Base-by-base conservation (phyloP, 768 basidiomycete genomes). In the Lentinula raphanica region DNA sequence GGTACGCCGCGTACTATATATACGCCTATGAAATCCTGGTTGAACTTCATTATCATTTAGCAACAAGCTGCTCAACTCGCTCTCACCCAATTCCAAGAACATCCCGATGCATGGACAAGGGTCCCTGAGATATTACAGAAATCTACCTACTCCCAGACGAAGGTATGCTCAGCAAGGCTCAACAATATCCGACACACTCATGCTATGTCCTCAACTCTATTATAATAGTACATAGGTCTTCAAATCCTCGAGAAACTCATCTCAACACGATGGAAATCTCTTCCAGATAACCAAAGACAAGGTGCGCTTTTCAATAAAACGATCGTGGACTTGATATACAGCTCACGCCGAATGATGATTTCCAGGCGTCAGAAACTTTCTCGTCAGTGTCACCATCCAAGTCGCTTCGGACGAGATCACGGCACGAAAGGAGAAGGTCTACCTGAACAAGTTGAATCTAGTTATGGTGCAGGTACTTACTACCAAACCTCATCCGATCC, bases 161-260 rank as follows among this genome's bases (percentile, higher is more conserved):
- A 93, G 80, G 91, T 89, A 6, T 19, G 29, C 42, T 50, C 36
- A 31, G 40, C 55, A 19, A 44, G 36, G 45, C 35, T 29, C 21
- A 49, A 17, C 40, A 21, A 17, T 21, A n/a, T n/a, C n/a, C n/a
- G n/a, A n/a, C n/a, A n/a, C n/a, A n/a, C n/a, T n/a, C 31, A 21
- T 23, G 53, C 7, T 56, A 17, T 38, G 42, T 25, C 27, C n/a
- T n/a, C 61, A 58, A 63, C 62, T 45, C 31, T 29, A 61, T 35
- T 61, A 35, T 60, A n/a, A 31, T 59, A 98, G 95, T 98, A 92
- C 73, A 94, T 99, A 68, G 96, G 93, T 40, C 78, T 98, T 54
- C 95, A 98, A 74, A 96, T 99, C 69, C 79, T 99, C 31, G 97
- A 98, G 74, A 98, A 89, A 74, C 79, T 99, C 59, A 93, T 99